Evolutionary conservation across 2,329 filamentous ascomycete species (phyloP), one percentile per base, ranked within the genome.

Genomic region (Zelopaecilomyces penicillatus): DNA sequence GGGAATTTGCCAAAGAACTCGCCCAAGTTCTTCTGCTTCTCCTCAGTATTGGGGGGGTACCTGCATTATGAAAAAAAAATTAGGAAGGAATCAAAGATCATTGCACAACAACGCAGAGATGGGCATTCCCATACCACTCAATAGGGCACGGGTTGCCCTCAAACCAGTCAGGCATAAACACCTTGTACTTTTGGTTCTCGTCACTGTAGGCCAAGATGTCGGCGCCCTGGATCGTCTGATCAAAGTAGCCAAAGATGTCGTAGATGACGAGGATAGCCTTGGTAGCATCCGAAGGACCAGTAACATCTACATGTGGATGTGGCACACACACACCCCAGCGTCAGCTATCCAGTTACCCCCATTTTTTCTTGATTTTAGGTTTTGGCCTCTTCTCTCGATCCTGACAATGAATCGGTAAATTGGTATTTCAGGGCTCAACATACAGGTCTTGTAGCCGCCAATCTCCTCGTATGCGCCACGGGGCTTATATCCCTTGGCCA

Each of bases 131-230:
- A 54, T 52, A 64, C 76, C 74, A 65, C 57, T 69, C 69, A 61
- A 80, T 73, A 41, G 69, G 65, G 56, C 66, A 67, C 2, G 87
- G 84, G 52, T 78, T 74, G 61, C 87, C 89, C 48, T 85, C 76
- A 70, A 95, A 95, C 75, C 87, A 91, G 68, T 96, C 90, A 29
- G 90, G 90, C 51, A 96, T 90, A 67, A 90, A 89, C 54, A 95
- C 86, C 54, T 81, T 82, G 71, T 94, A 93, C 58, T 85, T 79
- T 62, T 69, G 76, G 65, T 67, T 74, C 63, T 69, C 59, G 56
- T 77, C 71, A 49, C 71, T 69, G 38, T 67, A 68, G 37, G 78
- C 71, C 27, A 84, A 67, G 53, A 79, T 85, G 55, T 87, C 83
- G 50, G 80, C 80, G 27, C 82, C 83, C 61, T 86, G 82, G 8